Base-by-base conservation (phyloP, 2,329 filamentous ascomycete genomes). In the Cytospora schulzeri region DNA sequence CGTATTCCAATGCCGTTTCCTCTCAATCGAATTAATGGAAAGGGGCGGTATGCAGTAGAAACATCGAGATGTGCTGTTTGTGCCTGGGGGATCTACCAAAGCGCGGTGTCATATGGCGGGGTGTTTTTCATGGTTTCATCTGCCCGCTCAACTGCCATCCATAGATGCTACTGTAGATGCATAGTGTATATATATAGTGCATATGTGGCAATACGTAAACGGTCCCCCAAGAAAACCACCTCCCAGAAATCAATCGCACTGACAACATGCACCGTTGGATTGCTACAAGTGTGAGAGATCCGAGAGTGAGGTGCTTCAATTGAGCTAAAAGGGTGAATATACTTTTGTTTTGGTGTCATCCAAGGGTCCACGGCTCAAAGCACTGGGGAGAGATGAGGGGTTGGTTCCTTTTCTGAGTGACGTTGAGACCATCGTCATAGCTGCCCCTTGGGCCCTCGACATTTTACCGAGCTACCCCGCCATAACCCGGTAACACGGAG, bases 351-450 rank as follows among this genome's bases (percentile, higher is more conserved):
- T 19, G 15, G 35, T 38, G 35, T 15, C 35, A 4, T 38, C 35
- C 17, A 38, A 3, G 17, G 35, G 2, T 19, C 35, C 12, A 17
- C 35, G 3, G 35, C 8, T 17, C 38, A 41, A 24, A 12, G 8
- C 9, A 48, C 11, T 9, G n/a, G 45, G n/a, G 9, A 14, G 35
- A 54, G 29, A 31, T 51, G 64, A 63, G 64, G 64, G 64, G 64
- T 59, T 58, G n/a, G n/a, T n/a, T 35, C 41, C 31, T n/a, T 41
- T 8, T 35, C 33, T 15, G 33, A 35, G 33, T 45, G 51, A 54
- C 15, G 48, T 65, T 63, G 62, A 59, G 55, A 55, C 52, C 55
- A 50, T 66, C 64, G 64, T 66, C 64, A 66, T 63, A 63, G 63
- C 35, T 51, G 45, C 19, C n/a, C n/a, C 45, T 38, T 26, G 51